Conservation (phyloP, 176 grass and related monocot genomes). For the Bothriochloa decipiens region DNA sequence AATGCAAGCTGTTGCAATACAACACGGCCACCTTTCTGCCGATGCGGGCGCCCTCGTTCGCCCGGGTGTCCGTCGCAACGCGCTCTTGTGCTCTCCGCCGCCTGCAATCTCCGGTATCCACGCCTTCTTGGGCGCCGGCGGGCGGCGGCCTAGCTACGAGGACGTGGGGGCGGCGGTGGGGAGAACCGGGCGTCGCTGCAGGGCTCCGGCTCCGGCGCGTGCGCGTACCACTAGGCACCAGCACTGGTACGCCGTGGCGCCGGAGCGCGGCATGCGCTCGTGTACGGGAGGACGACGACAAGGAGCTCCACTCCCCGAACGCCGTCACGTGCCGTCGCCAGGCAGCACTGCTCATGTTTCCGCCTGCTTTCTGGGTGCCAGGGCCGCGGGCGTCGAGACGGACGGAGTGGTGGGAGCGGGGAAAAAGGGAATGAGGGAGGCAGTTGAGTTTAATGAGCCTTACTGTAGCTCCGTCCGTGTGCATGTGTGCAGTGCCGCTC, state of each 20-base stretch:
- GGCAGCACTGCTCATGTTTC: too few species aligned
- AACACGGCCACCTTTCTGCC: too few species aligned
- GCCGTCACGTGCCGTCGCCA: constrained; percentile 42
- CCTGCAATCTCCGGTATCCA: not conserved
- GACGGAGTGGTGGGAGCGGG: too few species aligned
- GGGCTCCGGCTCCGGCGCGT: constrained; percentile 30
- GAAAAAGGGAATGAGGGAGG: too few species aligned
- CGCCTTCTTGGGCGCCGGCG: constrained; percentile 5
- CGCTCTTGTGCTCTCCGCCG: not conserved
- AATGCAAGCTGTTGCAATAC: too few species aligned
- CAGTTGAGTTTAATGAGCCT: too few species aligned
- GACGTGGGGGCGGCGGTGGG: constrained; percentile 31
- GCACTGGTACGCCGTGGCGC: not conserved
- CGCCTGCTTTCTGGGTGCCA: too few species aligned
- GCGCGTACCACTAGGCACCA: constrained; percentile 26
- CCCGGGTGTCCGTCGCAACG: too few species aligned
- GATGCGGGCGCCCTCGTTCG: not conserved
- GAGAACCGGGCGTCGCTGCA: constrained; percentile 45
- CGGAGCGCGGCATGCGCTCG: not conserved
- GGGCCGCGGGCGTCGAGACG: too few species aligned
- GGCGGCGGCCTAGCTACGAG: not conserved
- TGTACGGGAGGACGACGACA: not conserved
- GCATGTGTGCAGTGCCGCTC: too few species aligned
- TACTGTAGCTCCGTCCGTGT: too few species aligned
- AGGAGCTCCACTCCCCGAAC: constrained; percentile 46